A percentile compares a stretch with the other conserved stretches of the same genome.
Evolutionary conservation across 1,139 yeast genomes (phyloP).

Genomic region (Candida dubliniensis): DNA sequence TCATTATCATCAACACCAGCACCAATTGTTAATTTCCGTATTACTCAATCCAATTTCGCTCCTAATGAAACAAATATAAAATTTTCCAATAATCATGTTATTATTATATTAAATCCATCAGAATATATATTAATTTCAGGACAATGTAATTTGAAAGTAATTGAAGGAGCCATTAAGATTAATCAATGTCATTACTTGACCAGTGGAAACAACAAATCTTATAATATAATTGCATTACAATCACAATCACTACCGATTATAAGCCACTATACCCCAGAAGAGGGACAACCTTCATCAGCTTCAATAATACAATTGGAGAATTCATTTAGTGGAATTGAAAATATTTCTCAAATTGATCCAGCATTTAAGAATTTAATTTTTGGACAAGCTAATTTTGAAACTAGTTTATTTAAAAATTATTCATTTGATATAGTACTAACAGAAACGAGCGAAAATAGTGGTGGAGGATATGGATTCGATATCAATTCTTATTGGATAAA

Average conservation of each 20-base stretch:
- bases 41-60: conserved; percentile 28
- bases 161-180: conserved; percentile 59
- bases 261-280: conserved; percentile 29
- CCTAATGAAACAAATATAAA: conserved; percentile 40
- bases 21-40: conserved; percentile 7
- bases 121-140: conserved; percentile 62
- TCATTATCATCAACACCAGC: conserved; percentile 7
- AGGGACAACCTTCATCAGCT: no score
- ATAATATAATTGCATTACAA: conserved; percentile 49
- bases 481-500: conserved; percentile 24
- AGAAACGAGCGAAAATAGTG: conserved; percentile 27
- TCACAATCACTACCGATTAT: conserved; percentile 58
- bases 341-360: conserved; percentile 48
- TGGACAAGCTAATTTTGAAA: background rate
- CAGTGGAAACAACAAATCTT: conserved; percentile 21
- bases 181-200: conserved; percentile 53
- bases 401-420: conserved; percentile 17
- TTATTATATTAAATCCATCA: conserved; percentile 43
- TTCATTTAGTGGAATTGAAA: conserved; percentile 44
- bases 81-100: conserved; percentile 27
- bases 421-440: conserved; percentile 40
- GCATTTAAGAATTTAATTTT: conserved; percentile 42
- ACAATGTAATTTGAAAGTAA: conserved; percentile 50
- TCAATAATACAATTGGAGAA: conserved; percentile 45
- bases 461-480: conserved; percentile 28